Percentiles rank a stretch among this genome's conserved stretches.
These are phyloP conservation scores for Lentinus brumalis DNA, from an alignment of 768 basidiomycete genomes.

Conservation along the genomic window DNA sequence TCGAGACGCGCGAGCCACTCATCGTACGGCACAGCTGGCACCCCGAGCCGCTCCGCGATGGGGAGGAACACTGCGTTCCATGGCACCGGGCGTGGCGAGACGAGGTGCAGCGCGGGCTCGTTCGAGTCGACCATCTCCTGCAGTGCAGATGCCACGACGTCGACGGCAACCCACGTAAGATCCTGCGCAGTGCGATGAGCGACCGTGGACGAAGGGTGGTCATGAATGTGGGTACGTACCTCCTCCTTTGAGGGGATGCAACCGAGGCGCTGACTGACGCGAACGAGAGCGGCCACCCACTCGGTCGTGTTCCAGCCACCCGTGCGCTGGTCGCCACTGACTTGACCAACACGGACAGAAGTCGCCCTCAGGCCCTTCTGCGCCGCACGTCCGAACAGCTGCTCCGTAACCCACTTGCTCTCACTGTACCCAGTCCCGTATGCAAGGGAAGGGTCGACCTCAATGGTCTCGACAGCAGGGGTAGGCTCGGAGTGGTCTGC, in stretches of 20 bases:
- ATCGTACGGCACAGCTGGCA: slow-evolving; percentile 24
- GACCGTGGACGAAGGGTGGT: background rate
- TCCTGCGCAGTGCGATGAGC: slow-evolving; percentile 1
- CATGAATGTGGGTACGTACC: slow-evolving; percentile 31
- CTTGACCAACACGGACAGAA: slow-evolving; percentile 38
- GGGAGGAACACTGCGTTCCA: slow-evolving; percentile 23
- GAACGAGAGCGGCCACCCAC: slow-evolving; percentile 46
- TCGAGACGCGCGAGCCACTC: slow-evolving; percentile 30
- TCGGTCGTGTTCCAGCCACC: slow-evolving; percentile 37
- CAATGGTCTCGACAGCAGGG: slow-evolving; percentile 9
- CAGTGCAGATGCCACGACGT: slow-evolving; percentile 17
- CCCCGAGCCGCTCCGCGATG: slow-evolving; percentile 19
- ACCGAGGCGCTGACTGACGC: slow-evolving; percentile 29
- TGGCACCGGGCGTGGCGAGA: slow-evolving; percentile 27
- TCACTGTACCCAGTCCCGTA: slow-evolving; percentile 35
- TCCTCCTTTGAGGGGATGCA: slow-evolving; percentile 37
- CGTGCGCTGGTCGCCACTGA: slow-evolving; percentile 29
- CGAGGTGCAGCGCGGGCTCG: slow-evolving; percentile 30
- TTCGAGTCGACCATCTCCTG: slow-evolving; percentile 20
- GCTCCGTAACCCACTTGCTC: slow-evolving; percentile 37
- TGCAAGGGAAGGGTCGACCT: slow-evolving; percentile 24
- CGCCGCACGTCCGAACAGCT: slow-evolving; percentile 34
- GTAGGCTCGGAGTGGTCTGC: slow-evolving; percentile 11
- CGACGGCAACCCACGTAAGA: slow-evolving; percentile 19
- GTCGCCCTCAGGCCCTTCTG: slow-evolving; percentile 32